These are phyloP conservation scores for Trichoderma koningiopsis DNA, from an alignment of 2,329 filamentous ascomycete genomes.

Conservation along the genomic window DNA sequence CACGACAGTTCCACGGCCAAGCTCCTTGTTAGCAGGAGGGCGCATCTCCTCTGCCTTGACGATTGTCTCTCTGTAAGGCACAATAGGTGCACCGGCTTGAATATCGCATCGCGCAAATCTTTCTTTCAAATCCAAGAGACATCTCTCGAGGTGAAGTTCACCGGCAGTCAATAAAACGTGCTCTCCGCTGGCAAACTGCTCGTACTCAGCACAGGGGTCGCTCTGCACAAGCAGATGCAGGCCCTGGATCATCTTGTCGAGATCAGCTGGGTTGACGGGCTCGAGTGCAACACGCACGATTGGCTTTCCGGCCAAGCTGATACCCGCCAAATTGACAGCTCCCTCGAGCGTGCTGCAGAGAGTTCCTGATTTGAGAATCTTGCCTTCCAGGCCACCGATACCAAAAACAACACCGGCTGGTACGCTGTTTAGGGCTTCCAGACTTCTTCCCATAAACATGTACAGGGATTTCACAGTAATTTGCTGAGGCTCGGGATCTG, in stretches of 20 bases:
- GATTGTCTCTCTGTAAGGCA: constrained; percentile 93
- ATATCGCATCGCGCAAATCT: constrained; percentile 93
- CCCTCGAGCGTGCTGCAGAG: constrained; percentile 86
- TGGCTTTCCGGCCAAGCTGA: constrained; percentile 76
- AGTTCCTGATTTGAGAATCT: constrained; percentile 94
- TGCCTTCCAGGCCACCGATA: constrained; percentile 86
- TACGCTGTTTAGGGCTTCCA: constrained; percentile 81
- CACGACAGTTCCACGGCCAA: constrained; percentile 80
- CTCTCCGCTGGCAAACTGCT: constrained; percentile 88
- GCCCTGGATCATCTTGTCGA: constrained; percentile 93
- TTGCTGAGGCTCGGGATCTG: constrained; percentile 73
- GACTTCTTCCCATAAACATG: constrained; percentile 88
- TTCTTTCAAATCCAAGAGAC: constrained; percentile 88
- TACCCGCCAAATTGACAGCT: constrained; percentile 85
- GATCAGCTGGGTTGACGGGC: constrained; percentile 82
- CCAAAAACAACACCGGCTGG: constrained; percentile 95
- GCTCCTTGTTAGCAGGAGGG: constrained; percentile 78
- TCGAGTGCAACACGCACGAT: constrained; percentile 97
- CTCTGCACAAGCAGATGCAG: constrained; percentile 87
- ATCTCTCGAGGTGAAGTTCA: constrained; percentile 91
- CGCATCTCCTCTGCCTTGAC: constrained; percentile 90
- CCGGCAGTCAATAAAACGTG: constrained; percentile 94
- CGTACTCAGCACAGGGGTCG: constrained; percentile 94
- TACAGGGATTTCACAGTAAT: constrained; percentile 87
- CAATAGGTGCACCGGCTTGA: constrained; percentile 89